These are phyloP conservation scores for Akanthomyces lecanii DNA, from an alignment of 2,329 filamentous ascomycete species.

Conservation along the genomic window DNA sequence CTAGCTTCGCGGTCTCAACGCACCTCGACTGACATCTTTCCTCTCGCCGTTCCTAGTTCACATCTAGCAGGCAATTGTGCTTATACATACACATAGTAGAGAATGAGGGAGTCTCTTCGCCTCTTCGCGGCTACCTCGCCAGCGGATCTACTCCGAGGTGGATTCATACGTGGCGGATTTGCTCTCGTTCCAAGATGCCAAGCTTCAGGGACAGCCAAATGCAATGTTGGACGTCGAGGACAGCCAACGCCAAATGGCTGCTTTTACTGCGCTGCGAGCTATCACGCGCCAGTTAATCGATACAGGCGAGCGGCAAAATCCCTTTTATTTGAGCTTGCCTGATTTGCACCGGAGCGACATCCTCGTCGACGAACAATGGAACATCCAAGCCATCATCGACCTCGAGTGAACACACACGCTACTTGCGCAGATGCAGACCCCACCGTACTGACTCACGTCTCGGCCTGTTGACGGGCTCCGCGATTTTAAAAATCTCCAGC, in stretches of 20 bases:
- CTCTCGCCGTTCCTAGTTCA: background rate
- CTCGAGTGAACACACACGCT: slow-evolving; percentile 28
- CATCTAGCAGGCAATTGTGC: slow-evolving; percentile 30
- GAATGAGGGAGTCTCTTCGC: slow-evolving; percentile 30
- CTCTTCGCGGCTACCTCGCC: slow-evolving; percentile 25
- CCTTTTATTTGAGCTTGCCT: slow-evolving; percentile 30
- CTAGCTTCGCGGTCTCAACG: background rate
- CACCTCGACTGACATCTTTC: background rate
- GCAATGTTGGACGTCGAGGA: slow-evolving; percentile 26
- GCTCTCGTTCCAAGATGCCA: slow-evolving; percentile 31
- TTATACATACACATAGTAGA: slow-evolving; percentile 31
- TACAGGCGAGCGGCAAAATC: slow-evolving; percentile 17
- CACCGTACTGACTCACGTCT: slow-evolving; percentile 27
- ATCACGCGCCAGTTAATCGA: slow-evolving; percentile 22
- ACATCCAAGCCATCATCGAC: slow-evolving; percentile 29
- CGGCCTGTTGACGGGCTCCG: slow-evolving; percentile 6
- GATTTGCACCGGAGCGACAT: slow-evolving; percentile 36
- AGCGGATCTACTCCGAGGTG: slow-evolving; percentile 28
- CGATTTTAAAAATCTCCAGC: background rate
- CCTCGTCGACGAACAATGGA: slow-evolving; percentile 30
- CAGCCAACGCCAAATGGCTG: slow-evolving; percentile 27
- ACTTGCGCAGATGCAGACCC: slow-evolving; percentile 25
- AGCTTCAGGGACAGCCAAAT: slow-evolving; percentile 32
- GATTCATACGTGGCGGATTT: slow-evolving; percentile 30
- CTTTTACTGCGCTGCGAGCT: slow-evolving; percentile 26